Conservation (phyloP, 441 rosid species). For the Melastoma candidum region DNA sequence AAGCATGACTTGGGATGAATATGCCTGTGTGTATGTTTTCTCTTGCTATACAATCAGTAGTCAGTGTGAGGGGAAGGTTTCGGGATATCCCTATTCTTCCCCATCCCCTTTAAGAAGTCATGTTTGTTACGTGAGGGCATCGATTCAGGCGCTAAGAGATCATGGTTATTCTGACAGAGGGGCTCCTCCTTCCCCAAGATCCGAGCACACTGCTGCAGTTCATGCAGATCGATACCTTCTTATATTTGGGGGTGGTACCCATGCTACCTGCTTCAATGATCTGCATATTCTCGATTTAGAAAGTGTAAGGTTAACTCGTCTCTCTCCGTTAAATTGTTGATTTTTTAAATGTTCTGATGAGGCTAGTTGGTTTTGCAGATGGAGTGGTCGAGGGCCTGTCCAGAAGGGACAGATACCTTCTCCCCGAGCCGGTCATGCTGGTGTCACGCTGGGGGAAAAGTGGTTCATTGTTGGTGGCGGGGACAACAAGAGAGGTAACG, state of each 20-base stretch:
- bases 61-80: too few species aligned
- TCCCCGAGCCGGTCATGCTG: slow-evolving; percentile 96
- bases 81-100: too few species aligned
- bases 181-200: slow-evolving; percentile 88
- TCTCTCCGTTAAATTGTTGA: background rate
- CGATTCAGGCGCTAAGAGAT: too few species aligned
- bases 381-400: slow-evolving; percentile 92
- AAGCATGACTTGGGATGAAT: slow-evolving; percentile 99
- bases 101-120: too few species aligned
- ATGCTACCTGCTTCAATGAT: slow-evolving; percentile 90
- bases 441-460: slow-evolving; percentile 90
- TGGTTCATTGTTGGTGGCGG: slow-evolving; percentile 99
- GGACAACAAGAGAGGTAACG: slow-evolving; percentile 87
- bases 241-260: slow-evolving; percentile 97
- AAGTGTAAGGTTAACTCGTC: slow-evolving; percentile 51
- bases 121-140: too few species aligned
- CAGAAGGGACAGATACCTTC: slow-evolving; percentile 90
- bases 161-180: slow-evolving; percentile 37
- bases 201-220: slow-evolving; percentile 96
- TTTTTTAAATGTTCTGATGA: slow-evolving; percentile 7
- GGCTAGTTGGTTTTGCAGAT: slow-evolving; percentile 38
- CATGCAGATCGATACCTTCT: slow-evolving; percentile 95
- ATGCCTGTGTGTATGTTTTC: slow-evolving; percentile 72
- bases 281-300: slow-evolving; percentile 95
- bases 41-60: background rate